Evolutionary conservation across 2,329 filamentous ascomycete species (phyloP).

Genomic region (Bipolaris victoriae): DNA sequence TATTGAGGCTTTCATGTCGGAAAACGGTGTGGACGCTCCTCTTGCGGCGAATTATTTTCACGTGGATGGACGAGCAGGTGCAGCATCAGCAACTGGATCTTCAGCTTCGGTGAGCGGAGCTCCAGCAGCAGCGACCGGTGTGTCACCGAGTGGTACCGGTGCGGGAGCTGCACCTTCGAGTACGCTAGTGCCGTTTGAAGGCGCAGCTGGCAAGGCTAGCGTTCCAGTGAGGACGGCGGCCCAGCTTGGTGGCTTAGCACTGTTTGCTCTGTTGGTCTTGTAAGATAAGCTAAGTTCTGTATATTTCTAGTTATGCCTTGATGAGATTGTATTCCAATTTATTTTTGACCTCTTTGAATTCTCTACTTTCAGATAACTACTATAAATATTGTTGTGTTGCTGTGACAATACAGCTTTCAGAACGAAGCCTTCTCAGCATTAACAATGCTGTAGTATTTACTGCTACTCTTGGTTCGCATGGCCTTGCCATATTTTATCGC

Average conservation of each 20-base stretch:
- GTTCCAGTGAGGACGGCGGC: slow-evolving; percentile 21
- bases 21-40: slow-evolving; percentile 33
- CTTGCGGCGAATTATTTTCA: slow-evolving; percentile 46
- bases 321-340: too few relatives aligned
- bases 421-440: slow-evolving; percentile 13
- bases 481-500: slow-evolving; percentile 59
- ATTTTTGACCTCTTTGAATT: too few relatives aligned
- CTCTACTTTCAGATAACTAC: too few relatives aligned
- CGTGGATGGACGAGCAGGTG: slow-evolving; percentile 38
- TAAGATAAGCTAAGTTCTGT: neutral
- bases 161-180: slow-evolving; percentile 21
- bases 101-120: too few relatives aligned
- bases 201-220: slow-evolving; percentile 21
- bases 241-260: slow-evolving; percentile 20
- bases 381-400: too few relatives aligned
- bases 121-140: too few relatives aligned
- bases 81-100: slow-evolving; percentile 6
- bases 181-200: slow-evolving; percentile 29
- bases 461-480: slow-evolving; percentile 34
- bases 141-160: slow-evolving; percentile 16
- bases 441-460: slow-evolving; percentile 46
- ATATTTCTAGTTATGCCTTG: neutral
- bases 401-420: neutral
- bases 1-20: slow-evolving; percentile 33
- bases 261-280: slow-evolving; percentile 23